Base-by-base conservation (phyloP, 73 alveolate genomes). In the Paramecium bursaria region DNA sequence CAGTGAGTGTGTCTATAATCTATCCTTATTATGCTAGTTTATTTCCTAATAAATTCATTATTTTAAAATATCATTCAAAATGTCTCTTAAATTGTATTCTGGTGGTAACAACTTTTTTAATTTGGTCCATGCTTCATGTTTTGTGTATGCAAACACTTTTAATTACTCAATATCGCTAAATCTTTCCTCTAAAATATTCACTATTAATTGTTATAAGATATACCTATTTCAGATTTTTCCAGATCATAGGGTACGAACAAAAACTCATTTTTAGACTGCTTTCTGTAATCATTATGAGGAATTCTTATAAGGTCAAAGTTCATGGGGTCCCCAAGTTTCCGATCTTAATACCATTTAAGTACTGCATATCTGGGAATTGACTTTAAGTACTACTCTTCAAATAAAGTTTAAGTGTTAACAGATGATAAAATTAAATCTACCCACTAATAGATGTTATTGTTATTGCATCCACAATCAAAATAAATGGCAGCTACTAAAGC, bases 401-500 rank as follows among this genome's bases (percentile, higher is more conserved):
- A 57, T 1, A 57, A 29, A 30, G 27, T 5, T 10, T 57, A 9
- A 29, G 33, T 42, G 1, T 57, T 13, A 6, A 27, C 47, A 0
- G 27, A 14, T 5, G 27, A 27, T 30, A 57, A 15, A 23, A 0
- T 9, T 1, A 27, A 26, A 23, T n/a, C 19, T 23, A 4, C 29
- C 76, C 76, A 57, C 33, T 57, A n/a, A 13, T 10, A 23, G 9
- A 29, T 50, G 9, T 30, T 27, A 23, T 30, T 57, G 9, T 2
- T 10, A 57, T 30, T 29, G 5, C 52, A 9, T 10, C 33, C 33
- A 0, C 48, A 27, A 57, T 57, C 76, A 0, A 57, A 21, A n/a
- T 27, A 57, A 6, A 57, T 57, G 33, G 76, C 76, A 57, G 48
- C 76, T 9, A 57, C 52, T 23, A 57, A 42, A 13, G 76, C 76